These are phyloP conservation scores for Blastomyces percursus DNA, from an alignment of 2,329 filamentous ascomycete species.

Conservation along the genomic window DNA sequence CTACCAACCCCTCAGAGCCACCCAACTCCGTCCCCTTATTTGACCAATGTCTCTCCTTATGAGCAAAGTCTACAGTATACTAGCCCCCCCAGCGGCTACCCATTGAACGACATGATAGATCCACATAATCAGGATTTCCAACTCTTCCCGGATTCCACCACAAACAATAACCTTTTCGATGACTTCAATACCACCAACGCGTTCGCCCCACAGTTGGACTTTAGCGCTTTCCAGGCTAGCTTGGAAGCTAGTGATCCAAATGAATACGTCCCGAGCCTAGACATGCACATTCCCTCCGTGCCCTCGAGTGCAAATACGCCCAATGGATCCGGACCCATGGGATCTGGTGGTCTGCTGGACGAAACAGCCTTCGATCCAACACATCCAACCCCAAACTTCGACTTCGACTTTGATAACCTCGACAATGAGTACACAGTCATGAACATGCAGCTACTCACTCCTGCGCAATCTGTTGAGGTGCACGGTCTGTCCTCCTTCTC, in stretches of 20 bases:
- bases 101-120: constrained; percentile 4
- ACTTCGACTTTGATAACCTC: constrained; percentile 15
- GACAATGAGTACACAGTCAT: constrained; percentile 21
- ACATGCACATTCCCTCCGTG: constrained; percentile 20
- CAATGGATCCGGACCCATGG: constrained; percentile 15
- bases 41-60: constrained; percentile 12
- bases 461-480: constrained; percentile 11
- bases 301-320: constrained; percentile 14
- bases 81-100: constrained; percentile 1
- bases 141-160: constrained; percentile 17
- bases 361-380: constrained; percentile 15
- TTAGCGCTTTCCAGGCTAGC: constrained; percentile 21
- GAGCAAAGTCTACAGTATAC: constrained; percentile 19
- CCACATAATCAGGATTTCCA: constrained; percentile 18
- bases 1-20: constrained; percentile 40
- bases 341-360: constrained; percentile 16
- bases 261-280: constrained; percentile 18
- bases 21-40: constrained; percentile 20
- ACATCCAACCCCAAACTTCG: constrained; percentile 6
- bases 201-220: constrained; percentile 18
- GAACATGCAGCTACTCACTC: constrained; percentile 19
- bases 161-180: constrained; percentile 14
- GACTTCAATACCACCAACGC: constrained; percentile 13
- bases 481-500: constrained; percentile 14
- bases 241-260: constrained; percentile 22